Evolutionary conservation across 2,329 filamentous ascomycete genomes (phyloP).

Genomic region (Xylogone sp.): DNA sequence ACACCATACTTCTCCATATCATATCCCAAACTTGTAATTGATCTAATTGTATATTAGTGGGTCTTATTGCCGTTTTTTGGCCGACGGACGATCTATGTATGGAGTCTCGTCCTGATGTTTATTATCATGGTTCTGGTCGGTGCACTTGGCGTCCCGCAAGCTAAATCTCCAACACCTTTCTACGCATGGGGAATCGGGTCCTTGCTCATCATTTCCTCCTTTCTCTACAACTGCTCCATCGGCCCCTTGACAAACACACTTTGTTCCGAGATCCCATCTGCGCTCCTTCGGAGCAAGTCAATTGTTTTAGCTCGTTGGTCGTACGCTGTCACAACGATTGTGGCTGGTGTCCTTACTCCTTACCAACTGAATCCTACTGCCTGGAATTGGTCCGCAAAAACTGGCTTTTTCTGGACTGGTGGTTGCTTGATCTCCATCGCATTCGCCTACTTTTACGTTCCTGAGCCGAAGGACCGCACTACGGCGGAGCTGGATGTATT

Average conservation of each 20-base stretch:
- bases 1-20: conserved; percentile 31
- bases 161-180: conserved; percentile 34
- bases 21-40: conserved; percentile 28
- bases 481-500: conserved; percentile 81
- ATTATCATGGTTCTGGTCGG: conserved; percentile 75
- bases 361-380: conserved; percentile 38
- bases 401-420: conserved; percentile 79
- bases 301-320: conserved; percentile 33
- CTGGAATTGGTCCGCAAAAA: conserved; percentile 82
- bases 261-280: conserved; percentile 35
- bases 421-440: conserved; percentile 41
- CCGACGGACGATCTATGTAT: conserved; percentile 44
- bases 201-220: conserved; percentile 76
- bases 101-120: conserved; percentile 64
- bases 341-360: conserved; percentile 24
- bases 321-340: conserved; percentile 29
- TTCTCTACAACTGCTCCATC: conserved; percentile 76
- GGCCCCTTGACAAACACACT: conserved; percentile 40
- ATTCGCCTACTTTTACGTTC: conserved; percentile 71
- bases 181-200: conserved; percentile 44
- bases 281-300: conserved; percentile 35
- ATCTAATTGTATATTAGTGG: conserved; percentile 31
- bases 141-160: conserved; percentile 36
- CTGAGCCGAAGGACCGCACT: conserved; percentile 72
- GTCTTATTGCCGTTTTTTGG: conserved; percentile 40